A percentile compares a stretch with the other conserved stretches of the same genome.
phyloP scores from a whole-genome alignment of 176 grass and related monocot species.

The Lolium perenne region DNA sequence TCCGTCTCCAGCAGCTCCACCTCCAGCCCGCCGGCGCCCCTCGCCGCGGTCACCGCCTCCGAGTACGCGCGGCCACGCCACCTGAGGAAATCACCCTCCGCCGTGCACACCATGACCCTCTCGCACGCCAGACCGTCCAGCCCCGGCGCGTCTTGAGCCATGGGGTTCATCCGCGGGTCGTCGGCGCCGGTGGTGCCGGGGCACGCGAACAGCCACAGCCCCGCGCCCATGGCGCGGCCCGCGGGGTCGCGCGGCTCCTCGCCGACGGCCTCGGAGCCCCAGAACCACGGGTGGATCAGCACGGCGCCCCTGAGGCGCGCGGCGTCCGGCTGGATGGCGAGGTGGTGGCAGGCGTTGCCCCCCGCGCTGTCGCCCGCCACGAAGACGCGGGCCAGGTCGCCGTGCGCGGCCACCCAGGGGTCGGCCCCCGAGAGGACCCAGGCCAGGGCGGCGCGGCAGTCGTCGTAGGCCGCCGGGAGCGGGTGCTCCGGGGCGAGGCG shows the following conservation, averaged over 20 bases:
- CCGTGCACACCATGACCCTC: slow-evolving; percentile 10
- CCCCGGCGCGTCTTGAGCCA: neutral
- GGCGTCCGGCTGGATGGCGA: neutral
- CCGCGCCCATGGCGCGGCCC: neutral
- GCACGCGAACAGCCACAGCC: slow-evolving; percentile 14
- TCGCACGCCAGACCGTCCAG: neutral
- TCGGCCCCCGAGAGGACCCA: neutral
- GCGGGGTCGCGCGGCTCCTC: slow-evolving; percentile 22
- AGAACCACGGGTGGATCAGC: slow-evolving; percentile 29
- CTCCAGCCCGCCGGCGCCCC: neutral
- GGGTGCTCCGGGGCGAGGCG: slow-evolving; percentile 83
- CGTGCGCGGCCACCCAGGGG: slow-evolving; percentile 12
- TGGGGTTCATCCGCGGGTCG: slow-evolving; percentile 26
- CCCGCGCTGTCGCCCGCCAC: slow-evolving; percentile 25
- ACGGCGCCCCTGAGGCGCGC: slow-evolving; percentile 13
- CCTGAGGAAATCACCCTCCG: slow-evolving; percentile 11
- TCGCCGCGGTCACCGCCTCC: neutral
- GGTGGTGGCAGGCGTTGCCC: slow-evolving; percentile 18
- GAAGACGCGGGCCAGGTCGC: slow-evolving; percentile 16
- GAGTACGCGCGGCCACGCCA: slow-evolving; percentile 2
- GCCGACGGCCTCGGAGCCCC: slow-evolving; percentile 20
- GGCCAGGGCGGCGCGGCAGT: neutral
- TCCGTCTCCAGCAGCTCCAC: slow-evolving; percentile 21
- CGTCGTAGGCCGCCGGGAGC: slow-evolving; percentile 12
- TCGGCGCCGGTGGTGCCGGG: neutral